Evolutionary conservation across 495 filamentous ascomycete species (phyloP), one percentile per base, ranked within the genome.

Genomic region (Penicillium soppii): DNA sequence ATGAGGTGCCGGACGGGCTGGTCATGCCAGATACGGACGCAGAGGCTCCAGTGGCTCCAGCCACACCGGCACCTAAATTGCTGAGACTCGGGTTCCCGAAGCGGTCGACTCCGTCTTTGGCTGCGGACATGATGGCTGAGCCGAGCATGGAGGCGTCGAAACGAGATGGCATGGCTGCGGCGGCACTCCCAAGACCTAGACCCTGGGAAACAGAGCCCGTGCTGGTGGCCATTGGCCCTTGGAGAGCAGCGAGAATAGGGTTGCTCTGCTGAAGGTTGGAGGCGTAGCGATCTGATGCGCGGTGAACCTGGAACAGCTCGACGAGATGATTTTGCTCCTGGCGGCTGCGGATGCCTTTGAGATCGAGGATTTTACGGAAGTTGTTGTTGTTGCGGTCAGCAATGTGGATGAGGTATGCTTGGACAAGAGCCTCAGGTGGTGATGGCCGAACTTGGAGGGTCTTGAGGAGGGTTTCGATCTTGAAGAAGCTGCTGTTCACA

Each of bases 361-460:
- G 79, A 40, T 98, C 94, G 30, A 98, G 86, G 51, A 98, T 88
- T 70, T 96, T 96, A 55, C 87, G 84, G 83, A 98, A 98, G 75
- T 98, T 98, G 53, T 86, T 81, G 65, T 97, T 89, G 67, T 86
- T 91, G 41, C 83, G 81, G 73, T 96, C 91, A 59, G 85, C 89
- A 56, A 97, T 91, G 71, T 96, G 89, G 64, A 95, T 90, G 26
- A 97, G 83, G 69, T 98, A 98, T 39, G 92, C 95, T 72, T 97
- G 94, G 3, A 97, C 91, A 23, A 98, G 85, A 5, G 89, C 94
- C 73, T 98, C 94, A 1, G 91, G 83, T 1, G 94, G 95, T 9
- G 84, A 88, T 19, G 91, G 85, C 13, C 90, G 90, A 17, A 98
- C 95, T 72, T 98, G 94, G 7, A 98, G 83, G 1, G 94, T 97